phyloP scores from a whole-genome alignment of 2,329 filamentous ascomycete genomes.

The Thielaviopsis punctulata region DNA sequence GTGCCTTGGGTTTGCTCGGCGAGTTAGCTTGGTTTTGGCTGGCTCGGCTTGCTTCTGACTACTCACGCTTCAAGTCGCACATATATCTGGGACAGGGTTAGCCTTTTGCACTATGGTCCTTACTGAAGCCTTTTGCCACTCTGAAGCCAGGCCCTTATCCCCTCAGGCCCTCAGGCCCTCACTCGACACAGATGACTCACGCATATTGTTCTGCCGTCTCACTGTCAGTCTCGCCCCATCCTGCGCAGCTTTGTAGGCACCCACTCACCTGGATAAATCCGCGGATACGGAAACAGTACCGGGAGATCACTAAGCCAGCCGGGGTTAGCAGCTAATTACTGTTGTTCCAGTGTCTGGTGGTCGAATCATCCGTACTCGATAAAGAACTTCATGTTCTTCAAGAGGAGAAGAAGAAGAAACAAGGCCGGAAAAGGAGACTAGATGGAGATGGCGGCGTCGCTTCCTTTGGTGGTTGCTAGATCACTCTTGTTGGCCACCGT shows the following conservation, averaged over 20 bases:
- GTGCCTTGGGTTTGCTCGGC: constrained; percentile 39
- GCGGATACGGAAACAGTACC: constrained; percentile 40
- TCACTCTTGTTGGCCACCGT: neutral
- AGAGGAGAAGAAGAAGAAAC: neutral
- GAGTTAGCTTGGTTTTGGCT: constrained; percentile 7
- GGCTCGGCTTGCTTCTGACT: neutral
- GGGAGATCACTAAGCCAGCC: constrained; percentile 30
- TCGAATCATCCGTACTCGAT: constrained; percentile 36
- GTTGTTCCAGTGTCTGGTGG: neutral
- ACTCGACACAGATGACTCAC: constrained; percentile 15
- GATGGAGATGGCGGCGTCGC: neutral
- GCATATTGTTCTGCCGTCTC: constrained; percentile 34
- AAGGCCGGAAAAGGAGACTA: neutral
- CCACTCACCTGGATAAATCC: constrained; percentile 37
- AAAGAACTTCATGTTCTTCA: constrained; percentile 31
- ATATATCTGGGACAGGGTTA: constrained; percentile 27
- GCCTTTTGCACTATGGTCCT: neutral
- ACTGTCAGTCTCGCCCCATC: neutral
- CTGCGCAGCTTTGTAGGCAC: neutral
- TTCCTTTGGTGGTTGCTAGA: neutral
- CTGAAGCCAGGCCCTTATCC: too few relatives aligned
- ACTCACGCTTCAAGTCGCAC: constrained; percentile 38
- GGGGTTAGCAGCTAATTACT: neutral
- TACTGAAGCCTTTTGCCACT: too few relatives aligned
- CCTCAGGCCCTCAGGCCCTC: too few relatives aligned